Conservation (phyloP, 2,329 filamentous ascomycete genomes). For the Xenoacremonium recifei region DNA sequence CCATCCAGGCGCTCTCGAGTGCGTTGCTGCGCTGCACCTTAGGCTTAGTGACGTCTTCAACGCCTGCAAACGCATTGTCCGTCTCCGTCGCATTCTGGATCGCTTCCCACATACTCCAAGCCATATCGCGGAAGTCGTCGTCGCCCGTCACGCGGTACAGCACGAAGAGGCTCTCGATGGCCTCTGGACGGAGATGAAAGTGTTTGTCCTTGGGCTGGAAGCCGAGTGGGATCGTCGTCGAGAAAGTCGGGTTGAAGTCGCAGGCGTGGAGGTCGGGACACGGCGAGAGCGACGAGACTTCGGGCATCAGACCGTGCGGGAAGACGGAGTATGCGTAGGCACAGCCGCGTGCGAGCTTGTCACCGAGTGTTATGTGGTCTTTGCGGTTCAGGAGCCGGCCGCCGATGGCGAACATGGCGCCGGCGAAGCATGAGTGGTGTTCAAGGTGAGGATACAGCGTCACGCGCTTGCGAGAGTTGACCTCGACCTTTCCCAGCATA, state of each 20-base stretch:
- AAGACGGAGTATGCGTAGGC: slow-evolving; percentile 60
- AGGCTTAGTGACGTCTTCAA: slow-evolving; percentile 62
- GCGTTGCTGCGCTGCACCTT: slow-evolving; percentile 46
- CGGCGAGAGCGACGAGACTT: slow-evolving; percentile 50
- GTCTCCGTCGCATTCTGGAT: slow-evolving; percentile 60
- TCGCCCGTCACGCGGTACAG: slow-evolving; percentile 76
- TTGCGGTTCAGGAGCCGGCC: slow-evolving; percentile 51
- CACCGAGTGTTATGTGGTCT: slow-evolving; percentile 55
- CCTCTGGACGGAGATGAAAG: slow-evolving; percentile 42
- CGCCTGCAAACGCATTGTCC: slow-evolving; percentile 59
- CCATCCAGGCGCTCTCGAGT: slow-evolving; percentile 72
- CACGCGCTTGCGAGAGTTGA: slow-evolving; percentile 29
- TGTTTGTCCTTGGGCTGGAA: slow-evolving; percentile 17
- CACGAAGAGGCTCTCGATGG: slow-evolving; percentile 78
- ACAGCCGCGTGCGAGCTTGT: slow-evolving; percentile 61
- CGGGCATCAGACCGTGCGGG: slow-evolving; percentile 61
- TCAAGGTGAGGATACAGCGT: slow-evolving; percentile 37
- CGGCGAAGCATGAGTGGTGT: slow-evolving; percentile 63
- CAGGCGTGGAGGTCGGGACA: slow-evolving; percentile 27
- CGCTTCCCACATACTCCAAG: slow-evolving; percentile 71
- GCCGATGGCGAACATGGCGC: slow-evolving; percentile 63
- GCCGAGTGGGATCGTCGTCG: slow-evolving; percentile 8
- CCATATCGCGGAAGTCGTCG: slow-evolving; percentile 60
- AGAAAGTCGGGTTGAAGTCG: slow-evolving; percentile 12
- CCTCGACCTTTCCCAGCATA: slow-evolving; percentile 50